Evolutionary conservation across 140 eudicot species (phyloP).

Genomic region (Ambrosia hybrid): DNA sequence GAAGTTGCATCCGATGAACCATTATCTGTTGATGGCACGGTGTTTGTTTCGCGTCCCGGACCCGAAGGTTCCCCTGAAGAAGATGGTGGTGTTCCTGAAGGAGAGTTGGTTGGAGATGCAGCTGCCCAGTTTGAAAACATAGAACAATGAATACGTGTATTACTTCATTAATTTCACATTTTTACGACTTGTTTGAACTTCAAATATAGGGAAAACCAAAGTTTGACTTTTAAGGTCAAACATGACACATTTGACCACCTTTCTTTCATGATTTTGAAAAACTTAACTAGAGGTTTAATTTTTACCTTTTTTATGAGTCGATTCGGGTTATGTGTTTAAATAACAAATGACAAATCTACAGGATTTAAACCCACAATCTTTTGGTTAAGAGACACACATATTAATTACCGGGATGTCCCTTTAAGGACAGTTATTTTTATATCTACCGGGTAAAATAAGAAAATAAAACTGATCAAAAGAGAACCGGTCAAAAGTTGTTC

Average conservation of each 20-base stretch:
- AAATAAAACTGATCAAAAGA: not conserved
- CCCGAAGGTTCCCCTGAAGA: conserved; percentile 13
- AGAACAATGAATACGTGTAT: conserved; percentile 5
- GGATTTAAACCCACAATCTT: too few species aligned
- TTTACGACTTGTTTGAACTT: not conserved
- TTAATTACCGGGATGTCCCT: too few species aligned
- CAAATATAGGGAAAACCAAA: not conserved
- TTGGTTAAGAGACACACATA: too few species aligned
- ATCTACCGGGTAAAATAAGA: not conserved
- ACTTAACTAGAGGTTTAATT: too few species aligned
- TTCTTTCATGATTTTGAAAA: not conserved
- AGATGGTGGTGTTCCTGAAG: conserved; percentile 30
- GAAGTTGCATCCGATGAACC: conserved; percentile 62
- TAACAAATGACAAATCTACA: too few species aligned
- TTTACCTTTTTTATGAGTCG: not conserved
- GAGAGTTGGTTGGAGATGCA: conserved; percentile 38
- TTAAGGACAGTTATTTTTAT: too few species aligned
- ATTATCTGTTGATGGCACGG: conserved; percentile 49
- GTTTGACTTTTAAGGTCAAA: conserved; percentile 2
- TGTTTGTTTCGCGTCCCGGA: conserved; percentile 41
- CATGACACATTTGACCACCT: not conserved
- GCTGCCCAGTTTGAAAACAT: conserved; percentile 27
- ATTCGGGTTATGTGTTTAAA: not conserved
- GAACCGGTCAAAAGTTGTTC: not conserved
- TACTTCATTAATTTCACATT: not conserved